phyloP scores from a whole-genome alignment of 2,329 filamentous ascomycete species.

The Cladosporium velox region DNA sequence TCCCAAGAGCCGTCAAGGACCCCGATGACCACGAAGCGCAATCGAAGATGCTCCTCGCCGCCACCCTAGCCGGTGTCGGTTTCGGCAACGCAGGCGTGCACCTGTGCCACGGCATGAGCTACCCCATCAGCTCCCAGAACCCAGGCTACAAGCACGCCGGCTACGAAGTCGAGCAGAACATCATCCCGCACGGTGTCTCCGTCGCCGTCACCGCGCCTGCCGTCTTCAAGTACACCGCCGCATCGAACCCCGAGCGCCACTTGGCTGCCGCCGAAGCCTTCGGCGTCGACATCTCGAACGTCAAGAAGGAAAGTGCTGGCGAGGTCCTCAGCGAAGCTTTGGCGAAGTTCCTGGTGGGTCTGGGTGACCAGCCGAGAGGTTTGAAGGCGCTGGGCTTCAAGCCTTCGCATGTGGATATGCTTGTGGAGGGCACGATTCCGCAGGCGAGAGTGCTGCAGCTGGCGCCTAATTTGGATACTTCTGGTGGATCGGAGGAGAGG shows the following conservation, averaged over 20 bases:
- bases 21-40: constrained; percentile 93
- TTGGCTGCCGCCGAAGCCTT: constrained; percentile 86
- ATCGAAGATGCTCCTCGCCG: constrained; percentile 90
- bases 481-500: constrained; percentile 49
- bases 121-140: constrained; percentile 95
- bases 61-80: constrained; percentile 90
- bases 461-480: constrained; percentile 70
- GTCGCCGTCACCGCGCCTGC: constrained; percentile 92
- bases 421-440: constrained; percentile 94
- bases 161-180: constrained; percentile 73
- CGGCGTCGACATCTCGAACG: constrained; percentile 82
- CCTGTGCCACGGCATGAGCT: constrained; percentile 88
- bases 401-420: constrained; percentile 69
- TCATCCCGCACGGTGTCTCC: constrained; percentile 95
- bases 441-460: constrained; percentile 89
- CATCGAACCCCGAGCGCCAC: constrained; percentile 91
- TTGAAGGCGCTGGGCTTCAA: constrained; percentile 82
- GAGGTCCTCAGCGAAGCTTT: constrained; percentile 85
- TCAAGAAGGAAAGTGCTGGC: constrained; percentile 86
- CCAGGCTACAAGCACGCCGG: constrained; percentile 84
- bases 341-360: constrained; percentile 72
- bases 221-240: constrained; percentile 89
- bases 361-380: constrained; percentile 90
- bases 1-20: constrained; percentile 82
- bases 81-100: constrained; percentile 98